Conservation (phyloP, 202 grass and related monocot species). For the Schoenoplectus triqueter region DNA sequence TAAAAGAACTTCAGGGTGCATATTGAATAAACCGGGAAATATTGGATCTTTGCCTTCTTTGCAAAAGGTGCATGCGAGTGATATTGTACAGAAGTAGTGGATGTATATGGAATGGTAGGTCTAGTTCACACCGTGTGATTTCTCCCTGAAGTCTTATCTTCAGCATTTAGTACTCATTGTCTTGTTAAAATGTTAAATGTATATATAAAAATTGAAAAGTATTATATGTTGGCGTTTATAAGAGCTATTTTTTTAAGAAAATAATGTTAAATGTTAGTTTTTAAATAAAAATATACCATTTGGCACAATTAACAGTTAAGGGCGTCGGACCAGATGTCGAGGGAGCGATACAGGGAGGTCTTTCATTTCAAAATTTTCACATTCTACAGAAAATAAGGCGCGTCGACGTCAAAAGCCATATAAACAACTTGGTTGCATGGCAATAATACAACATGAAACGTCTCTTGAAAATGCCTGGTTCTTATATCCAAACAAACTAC, state of each 20-base stretch:
- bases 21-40: not conserved
- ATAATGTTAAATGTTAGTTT: no score
- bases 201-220: no score
- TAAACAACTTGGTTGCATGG: not conserved
- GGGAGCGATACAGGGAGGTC: no score
- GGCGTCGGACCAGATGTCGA: no score
- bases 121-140: slow-evolving; percentile 9
- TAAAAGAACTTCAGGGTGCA: not conserved
- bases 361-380: no score
- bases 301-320: no score
- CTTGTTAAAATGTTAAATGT: no score
- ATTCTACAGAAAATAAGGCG: not conserved
- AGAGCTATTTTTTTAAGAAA: no score
- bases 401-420: not conserved
- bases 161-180: no score
- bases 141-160: no score
- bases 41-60: not conserved
- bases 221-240: no score
- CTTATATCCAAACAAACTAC: not conserved
- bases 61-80: slow-evolving; percentile 2
- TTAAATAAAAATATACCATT: no score
- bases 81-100: slow-evolving; percentile 23
- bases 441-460: not conserved
- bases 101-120: slow-evolving; percentile 44
- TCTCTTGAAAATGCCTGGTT: not conserved